Evolutionary conservation across 768 basidiomycete genomes (phyloP).

Genomic region (Calvatia gigantea): DNA sequence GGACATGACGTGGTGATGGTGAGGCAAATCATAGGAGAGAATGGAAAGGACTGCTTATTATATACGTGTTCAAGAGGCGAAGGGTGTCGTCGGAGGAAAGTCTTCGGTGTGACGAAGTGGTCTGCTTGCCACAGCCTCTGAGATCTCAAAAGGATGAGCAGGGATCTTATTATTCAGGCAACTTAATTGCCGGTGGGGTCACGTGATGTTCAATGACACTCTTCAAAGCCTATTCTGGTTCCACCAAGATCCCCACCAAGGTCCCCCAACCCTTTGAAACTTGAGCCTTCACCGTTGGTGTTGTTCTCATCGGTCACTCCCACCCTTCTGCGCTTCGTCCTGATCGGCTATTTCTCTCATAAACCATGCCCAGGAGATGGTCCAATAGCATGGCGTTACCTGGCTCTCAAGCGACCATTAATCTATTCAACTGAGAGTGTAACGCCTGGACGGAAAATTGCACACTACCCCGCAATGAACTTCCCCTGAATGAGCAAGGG

Average conservation of each 20-base stretch:
- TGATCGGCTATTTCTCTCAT: not conserved
- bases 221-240: not conserved
- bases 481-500: too few species aligned
- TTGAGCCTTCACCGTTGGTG: not conserved
- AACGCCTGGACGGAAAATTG: too few species aligned
- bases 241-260: too few species aligned
- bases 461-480: too few species aligned
- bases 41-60: conserved; percentile 26
- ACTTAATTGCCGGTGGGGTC: not conserved
- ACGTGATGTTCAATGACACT: not conserved
- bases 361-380: not conserved
- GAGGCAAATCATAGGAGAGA: too few species aligned
- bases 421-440: too few species aligned
- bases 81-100: conserved; percentile 4
- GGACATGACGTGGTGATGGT: too few species aligned
- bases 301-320: not conserved
- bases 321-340: not conserved
- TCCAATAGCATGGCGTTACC: not conserved
- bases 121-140: conserved; percentile 2
- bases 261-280: not conserved
- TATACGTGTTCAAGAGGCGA: conserved; percentile 24
- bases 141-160: not conserved
- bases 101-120: conserved; percentile 4
- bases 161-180: not conserved
- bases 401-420: not conserved